These are phyloP conservation scores for Blastobotrys chiropterorum DNA, from an alignment of 805 yeast species.

Conservation along the genomic window DNA sequence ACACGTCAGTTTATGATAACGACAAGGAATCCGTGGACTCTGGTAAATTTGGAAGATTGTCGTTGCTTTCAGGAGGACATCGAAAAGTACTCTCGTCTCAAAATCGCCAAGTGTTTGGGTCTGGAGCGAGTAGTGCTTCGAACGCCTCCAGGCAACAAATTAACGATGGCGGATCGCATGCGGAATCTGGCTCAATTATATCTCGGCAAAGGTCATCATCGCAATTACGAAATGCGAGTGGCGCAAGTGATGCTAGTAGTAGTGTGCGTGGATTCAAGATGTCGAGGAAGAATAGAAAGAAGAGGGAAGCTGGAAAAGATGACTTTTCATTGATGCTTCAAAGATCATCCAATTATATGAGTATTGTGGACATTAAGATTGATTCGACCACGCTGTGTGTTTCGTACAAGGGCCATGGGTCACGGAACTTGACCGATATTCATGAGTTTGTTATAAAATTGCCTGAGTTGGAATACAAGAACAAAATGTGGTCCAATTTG, in stretches of 20 bases:
- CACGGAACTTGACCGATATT: conserved; percentile 65
- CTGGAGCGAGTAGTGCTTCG: not conserved
- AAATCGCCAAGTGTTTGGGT: not conserved
- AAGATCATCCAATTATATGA: conserved; percentile 67
- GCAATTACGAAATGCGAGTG: not conserved
- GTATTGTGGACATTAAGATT: conserved; percentile 53
- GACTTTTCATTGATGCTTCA: conserved; percentile 60
- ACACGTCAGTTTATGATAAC: conserved; percentile 1
- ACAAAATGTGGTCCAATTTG: conserved; percentile 64
- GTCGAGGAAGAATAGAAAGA: conserved; percentile 4
- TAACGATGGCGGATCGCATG: not conserved
- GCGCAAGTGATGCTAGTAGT: not conserved
- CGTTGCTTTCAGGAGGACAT: not conserved
- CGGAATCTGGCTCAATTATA: not conserved
- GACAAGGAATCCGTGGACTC: not conserved
- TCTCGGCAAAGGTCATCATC: not conserved
- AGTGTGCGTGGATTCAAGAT: not conserved
- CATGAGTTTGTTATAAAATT: conserved; percentile 61
- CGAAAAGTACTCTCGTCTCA: not conserved
- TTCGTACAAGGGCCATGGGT: conserved; percentile 72
- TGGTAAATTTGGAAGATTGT: not conserved
- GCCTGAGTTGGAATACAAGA: conserved; percentile 53
- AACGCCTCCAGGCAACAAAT: not conserved
- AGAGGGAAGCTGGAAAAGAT: conserved; percentile 13
- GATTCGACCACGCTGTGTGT: conserved; percentile 51